Conservation (phyloP, 106 monocot species). For the Acorus gramineus region DNA sequence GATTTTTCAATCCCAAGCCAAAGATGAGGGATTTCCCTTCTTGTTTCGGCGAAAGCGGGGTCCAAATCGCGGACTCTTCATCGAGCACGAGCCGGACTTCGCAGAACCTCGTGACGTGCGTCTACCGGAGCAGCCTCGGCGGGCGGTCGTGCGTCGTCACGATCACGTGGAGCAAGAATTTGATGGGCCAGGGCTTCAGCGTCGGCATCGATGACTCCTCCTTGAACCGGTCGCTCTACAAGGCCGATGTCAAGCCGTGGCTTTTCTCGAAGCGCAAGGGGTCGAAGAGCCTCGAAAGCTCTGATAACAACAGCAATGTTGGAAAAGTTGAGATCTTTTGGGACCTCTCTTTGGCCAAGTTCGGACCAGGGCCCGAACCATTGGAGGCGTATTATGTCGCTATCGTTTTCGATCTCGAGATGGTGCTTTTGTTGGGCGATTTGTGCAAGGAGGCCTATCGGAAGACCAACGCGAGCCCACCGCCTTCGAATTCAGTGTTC, state of each 20-base stretch:
- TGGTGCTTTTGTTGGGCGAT: conserved; percentile 46
- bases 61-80: conserved; percentile 10
- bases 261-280: conserved; percentile 32
- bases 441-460: conserved; percentile 16
- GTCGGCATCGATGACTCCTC: conserved; percentile 5
- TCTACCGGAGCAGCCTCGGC: conserved; percentile 8
- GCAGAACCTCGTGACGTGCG: conserved; percentile 13
- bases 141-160: neutral
- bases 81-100: neutral
- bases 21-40: conserved; percentile 17
- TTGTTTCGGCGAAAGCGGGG: conserved; percentile 18
- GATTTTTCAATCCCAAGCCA: too few relatives aligned
- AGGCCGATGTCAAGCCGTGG: conserved; percentile 16
- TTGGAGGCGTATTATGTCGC: conserved; percentile 26
- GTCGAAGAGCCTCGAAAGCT: conserved; percentile 17
- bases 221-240: conserved; percentile 2
- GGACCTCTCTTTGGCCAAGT: conserved; percentile 39
- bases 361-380: conserved; percentile 37
- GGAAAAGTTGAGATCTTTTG: conserved; percentile 27
- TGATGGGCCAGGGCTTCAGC: conserved; percentile 23
- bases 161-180: conserved; percentile 9
- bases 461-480: conserved; percentile 10
- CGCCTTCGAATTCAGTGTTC: conserved; percentile 11
- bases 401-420: conserved; percentile 24
- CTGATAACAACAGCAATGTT: neutral